Percentiles rank a stretch among this genome's conserved stretches.
Conservation (phyloP, 2,329 filamentous ascomycete genomes). For the Colletotrichum cordylinicola region DNA sequence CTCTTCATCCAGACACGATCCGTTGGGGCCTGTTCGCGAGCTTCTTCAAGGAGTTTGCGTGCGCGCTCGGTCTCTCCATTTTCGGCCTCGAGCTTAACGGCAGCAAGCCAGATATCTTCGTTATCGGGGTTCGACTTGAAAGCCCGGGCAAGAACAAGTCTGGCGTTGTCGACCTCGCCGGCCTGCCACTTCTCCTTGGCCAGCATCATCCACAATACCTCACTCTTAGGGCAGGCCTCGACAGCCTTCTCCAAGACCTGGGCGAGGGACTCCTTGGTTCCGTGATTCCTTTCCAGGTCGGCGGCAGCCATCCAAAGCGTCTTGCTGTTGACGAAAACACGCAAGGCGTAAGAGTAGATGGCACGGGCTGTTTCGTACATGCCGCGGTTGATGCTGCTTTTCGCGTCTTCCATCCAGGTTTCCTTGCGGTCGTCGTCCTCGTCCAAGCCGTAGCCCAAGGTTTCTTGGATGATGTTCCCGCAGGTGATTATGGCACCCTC, state of each 20-base stretch:
- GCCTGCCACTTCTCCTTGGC: slow-evolving; percentile 94
- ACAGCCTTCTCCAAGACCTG: slow-evolving; percentile 90
- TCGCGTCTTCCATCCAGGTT: slow-evolving; percentile 94
- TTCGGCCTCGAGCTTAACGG: slow-evolving; percentile 95
- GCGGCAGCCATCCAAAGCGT: slow-evolving; percentile 90
- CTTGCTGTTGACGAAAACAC: slow-evolving; percentile 87
- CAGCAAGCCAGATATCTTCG: slow-evolving; percentile 96
- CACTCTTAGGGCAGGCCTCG: slow-evolving; percentile 88
- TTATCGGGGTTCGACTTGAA: slow-evolving; percentile 97
- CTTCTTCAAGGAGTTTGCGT: slow-evolving; percentile 79
- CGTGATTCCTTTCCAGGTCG: slow-evolving; percentile 90
- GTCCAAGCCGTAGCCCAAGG: slow-evolving; percentile 89
- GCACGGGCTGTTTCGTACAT: slow-evolving; percentile 90
- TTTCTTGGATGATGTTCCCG: slow-evolving; percentile 88
- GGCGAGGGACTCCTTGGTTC: slow-evolving; percentile 82
- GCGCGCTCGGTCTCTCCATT: slow-evolving; percentile 84
- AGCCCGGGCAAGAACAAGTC: slow-evolving; percentile 83
- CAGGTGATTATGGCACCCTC: slow-evolving; percentile 89
- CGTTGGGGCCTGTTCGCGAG: slow-evolving; percentile 87
- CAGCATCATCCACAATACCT: slow-evolving; percentile 94
- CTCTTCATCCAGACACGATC: slow-evolving; percentile 98
- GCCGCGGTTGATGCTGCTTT: slow-evolving; percentile 78
- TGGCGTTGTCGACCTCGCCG: slow-evolving; percentile 85
- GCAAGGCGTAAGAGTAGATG: slow-evolving; percentile 89
- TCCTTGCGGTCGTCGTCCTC: slow-evolving; percentile 97